Conservation (phyloP, 208 protist genomes). For the Crithidia thermophila region DNA sequence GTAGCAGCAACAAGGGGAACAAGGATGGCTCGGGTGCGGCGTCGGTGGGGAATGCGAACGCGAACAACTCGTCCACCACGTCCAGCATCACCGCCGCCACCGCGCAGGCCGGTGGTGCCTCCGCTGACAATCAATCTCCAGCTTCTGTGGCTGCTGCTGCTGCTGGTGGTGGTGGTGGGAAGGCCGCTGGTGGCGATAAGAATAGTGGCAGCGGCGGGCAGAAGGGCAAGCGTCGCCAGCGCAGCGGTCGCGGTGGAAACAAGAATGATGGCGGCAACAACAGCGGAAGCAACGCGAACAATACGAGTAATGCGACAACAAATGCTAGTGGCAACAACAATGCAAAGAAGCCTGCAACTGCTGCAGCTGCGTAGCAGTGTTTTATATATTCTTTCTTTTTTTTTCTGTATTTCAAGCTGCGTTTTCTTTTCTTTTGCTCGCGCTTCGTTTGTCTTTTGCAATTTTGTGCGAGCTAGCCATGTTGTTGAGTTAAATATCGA, state of each 20-base stretch:
- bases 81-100: slow-evolving; percentile 4
- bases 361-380: neutral
- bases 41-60: neutral
- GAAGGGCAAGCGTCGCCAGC: slow-evolving; percentile 14
- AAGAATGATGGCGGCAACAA: slow-evolving; percentile 13
- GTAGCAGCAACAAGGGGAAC: neutral
- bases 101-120: too few relatives aligned
- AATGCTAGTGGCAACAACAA: slow-evolving; percentile 17
- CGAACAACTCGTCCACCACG: slow-evolving; percentile 11
- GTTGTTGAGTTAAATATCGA: too few relatives aligned
- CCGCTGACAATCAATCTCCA: too few relatives aligned
- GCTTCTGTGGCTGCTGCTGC: too few relatives aligned
- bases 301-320: too few relatives aligned
- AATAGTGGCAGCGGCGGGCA: neutral
- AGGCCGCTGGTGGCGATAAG: neutral
- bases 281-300: too few relatives aligned
- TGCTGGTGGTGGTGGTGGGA: neutral
- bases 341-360: neutral
- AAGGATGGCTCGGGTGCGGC: neutral
- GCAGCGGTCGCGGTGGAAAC: neutral
- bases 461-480: too few relatives aligned
- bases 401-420: too few relatives aligned
- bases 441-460: too few relatives aligned
- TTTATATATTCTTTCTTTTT: slow-evolving; percentile 5
- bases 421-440: slow-evolving; percentile 18